Base-by-base conservation (phyloP, 2,329 filamentous ascomycete species). In the Curvularia spicifera region DNA sequence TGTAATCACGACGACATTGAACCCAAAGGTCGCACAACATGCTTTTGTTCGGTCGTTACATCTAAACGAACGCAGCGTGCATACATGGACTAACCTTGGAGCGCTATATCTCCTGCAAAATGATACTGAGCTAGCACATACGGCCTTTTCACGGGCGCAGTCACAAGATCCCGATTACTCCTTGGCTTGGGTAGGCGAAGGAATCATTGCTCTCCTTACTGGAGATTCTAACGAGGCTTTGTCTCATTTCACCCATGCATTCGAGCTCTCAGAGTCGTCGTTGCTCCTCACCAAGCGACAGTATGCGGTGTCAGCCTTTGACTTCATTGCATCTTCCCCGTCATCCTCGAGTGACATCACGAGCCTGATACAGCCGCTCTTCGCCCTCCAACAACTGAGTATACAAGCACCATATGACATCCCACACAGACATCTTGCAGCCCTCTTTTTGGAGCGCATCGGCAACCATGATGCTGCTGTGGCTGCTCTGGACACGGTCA, bases 111-210 rank as follows among this genome's bases (percentile, higher is more conserved):
- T 98, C 15, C 77, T 96, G 4, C 90, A 96, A 64, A 90, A 90
- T 56, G 95, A 99, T 68, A 77, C 88, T 20, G 85, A 93, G 70
- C 83, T 97, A n/a, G 93, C 95, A 5, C 96, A 96, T 69, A 87
- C 93, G 65, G 89, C 91, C 0, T 98, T 97, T 74, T 93, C 91
- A 1, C 85, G 92, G 61, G 92, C 93, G 3, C 95, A 99, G 75
- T 97, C 93, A 1, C 91, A 91, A 4, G 96, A 99, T 73, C 95
- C 96, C 0, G 94, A 97, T 64, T 97, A 94, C 71, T 88, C 93
- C 0, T 88, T 94, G 70, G 94, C 93, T 15, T 99, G 95, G 96
- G 81, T 98, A 7, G 95, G 95, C 0, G 94, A 98, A 77, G 94
- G 91, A 0, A 84, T 97, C 26, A 84, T 98, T 51, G 93, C 95